Conservation (phyloP, 495 filamentous ascomycete genomes). For the Podospora sp. region DNA sequence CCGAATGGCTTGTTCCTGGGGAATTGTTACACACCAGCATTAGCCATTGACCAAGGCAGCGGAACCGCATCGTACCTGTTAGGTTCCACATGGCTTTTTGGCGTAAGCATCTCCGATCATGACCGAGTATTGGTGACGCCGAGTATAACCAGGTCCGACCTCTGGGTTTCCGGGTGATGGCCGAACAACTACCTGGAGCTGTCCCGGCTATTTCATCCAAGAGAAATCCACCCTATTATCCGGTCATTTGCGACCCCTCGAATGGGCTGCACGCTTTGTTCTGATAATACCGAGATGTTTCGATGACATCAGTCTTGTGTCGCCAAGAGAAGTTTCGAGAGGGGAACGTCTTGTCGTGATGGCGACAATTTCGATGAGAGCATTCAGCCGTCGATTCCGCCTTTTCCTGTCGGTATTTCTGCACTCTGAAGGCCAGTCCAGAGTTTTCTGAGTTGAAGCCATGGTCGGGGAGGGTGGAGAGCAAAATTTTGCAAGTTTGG, state of each 20-base stretch:
- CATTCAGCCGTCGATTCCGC: no score
- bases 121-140: not conserved
- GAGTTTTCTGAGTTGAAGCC: no score
- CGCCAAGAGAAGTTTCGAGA: not conserved
- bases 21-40: conserved; percentile 1
- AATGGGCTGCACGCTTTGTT: not conserved
- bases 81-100: not conserved
- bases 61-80: not conserved
- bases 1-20: conserved; percentile 9
- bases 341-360: not conserved
- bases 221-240: not conserved
- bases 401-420: no score
- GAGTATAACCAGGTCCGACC: not conserved
- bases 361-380: not conserved
- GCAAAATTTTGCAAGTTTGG: no score
- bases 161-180: not conserved
- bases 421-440: no score
- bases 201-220: not conserved
- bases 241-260: not conserved
- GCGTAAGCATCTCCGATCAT: not conserved
- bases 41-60: conserved; percentile 9
- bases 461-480: no score
- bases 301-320: not conserved
- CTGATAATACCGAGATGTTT: not conserved
- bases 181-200: not conserved